Base-by-base conservation (phyloP, 192 early-diverging fungal species). In the Oehlia diaphana region DNA sequence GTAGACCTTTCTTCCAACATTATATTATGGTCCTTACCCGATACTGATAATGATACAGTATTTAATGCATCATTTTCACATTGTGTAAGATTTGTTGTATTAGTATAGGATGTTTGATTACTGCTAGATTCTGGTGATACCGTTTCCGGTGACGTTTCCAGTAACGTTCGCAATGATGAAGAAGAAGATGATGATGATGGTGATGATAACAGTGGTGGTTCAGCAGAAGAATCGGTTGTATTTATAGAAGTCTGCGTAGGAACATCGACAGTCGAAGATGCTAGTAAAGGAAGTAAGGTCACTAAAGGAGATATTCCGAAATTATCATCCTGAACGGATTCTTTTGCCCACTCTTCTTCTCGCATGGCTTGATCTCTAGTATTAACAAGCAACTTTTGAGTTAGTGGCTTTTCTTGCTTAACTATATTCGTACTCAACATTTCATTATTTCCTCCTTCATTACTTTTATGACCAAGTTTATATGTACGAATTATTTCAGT, bases 241-340 rank as follows among this genome's bases (percentile, higher is more conserved):
- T 35, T 44, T 74, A 61, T 58, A 28, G 44, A 50, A 73, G 50
- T n/a, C 26, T 14, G 21, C 13, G 49, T 73, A 39, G 37, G 23
- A 53, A 44, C 21, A 3, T 23, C 5, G 13, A 72, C 9, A 21
- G 71, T 47, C 42, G 72, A 37, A 16, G 72, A 58, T 7, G n/a
- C 21, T 73, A 73, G 23, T 23, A 73, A 73, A 73, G 72, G 72
- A 50, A 31, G 19, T 4, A 73, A 73, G 8, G 42, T 12, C 42
- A 37, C 9, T 74, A 35, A 61, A 23, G 72, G 26, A 74, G 72
- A 37, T 39, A 53, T 74, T 47, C 44, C 72, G 47, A 74, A 74
- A 74, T n/a, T 74, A 16, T 23, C 50, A 28, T 74, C 26, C 23
- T 23, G 23, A 1, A 2, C n/a, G 23, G 72, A 23, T 14, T 53